Base-by-base conservation (phyloP, 2,329 filamentous ascomycete species). In the Escovopsis sp. region DNA sequence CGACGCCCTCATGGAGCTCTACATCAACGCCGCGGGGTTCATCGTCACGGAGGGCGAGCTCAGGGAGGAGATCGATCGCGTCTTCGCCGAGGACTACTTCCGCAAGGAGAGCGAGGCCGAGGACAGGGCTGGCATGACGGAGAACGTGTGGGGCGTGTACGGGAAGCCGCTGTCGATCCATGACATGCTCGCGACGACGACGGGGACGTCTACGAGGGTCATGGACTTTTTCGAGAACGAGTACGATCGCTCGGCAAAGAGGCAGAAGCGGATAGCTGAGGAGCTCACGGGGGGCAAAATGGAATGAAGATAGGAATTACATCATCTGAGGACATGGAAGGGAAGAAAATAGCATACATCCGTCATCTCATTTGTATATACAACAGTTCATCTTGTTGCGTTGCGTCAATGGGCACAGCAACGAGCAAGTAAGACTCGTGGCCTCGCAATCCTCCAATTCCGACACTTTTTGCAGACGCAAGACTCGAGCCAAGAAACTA, bases 1-100 rank as follows among this genome's bases (percentile, higher is more conserved):
- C 41, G 74, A 88, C 44, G 70, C 78, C 13, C 61, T 98, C 21
- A 84, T 94, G 58, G 76, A 83, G 39, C 70, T 98, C 11, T 98
- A 98, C 60, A 81, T 90, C 61, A 81, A 86, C 47, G 86, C 90
- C 5, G 72, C 80, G 18, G 65, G 73, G 27, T 98, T 96, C 60
- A 94, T 98, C 52, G 77, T 85, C 14, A 77, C 70, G 17, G 86
- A 93, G 54, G 61, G 68, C 34, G 79, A 93, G 54, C 70, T 98
- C 25, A 70, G 81, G 46, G 64, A 65, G 13, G 70, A 76, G 44
- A 77, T 94, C 38, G 79, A 92, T 16, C 61, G 67, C 42, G 66
- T 79, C n/a, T 98, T 94, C 59, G 69, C 73, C 13, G 72, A 76
- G 18, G 66, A 72, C 42, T 63, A 63, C 56, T 72, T 68, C 53